Percentiles rank a stretch among this genome's conserved stretches.
phyloP scores from a whole-genome alignment of 352 stramenopile species.

The Pythium pyrilobum region DNA sequence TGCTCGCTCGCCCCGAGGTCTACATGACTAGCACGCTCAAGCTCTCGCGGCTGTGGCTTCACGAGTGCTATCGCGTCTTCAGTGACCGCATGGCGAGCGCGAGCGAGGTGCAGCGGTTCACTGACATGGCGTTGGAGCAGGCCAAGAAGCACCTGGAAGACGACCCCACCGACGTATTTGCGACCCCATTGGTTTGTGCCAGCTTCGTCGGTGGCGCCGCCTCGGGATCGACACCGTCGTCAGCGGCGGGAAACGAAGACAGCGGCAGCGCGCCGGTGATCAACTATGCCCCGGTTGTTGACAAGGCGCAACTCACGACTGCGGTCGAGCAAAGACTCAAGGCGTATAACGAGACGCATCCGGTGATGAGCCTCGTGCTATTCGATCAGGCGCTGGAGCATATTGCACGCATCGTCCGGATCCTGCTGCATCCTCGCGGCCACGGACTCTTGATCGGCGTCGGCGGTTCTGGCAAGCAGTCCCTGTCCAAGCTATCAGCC shows the following conservation, averaged over 20 bases:
- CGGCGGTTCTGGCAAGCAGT: constrained; percentile 87
- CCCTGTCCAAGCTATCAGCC: constrained; percentile 79
- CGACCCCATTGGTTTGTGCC: constrained; percentile 58
- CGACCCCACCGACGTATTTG: constrained; percentile 67
- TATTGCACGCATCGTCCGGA: constrained; percentile 81
- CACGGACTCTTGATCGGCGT: constrained; percentile 86
- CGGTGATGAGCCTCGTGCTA: constrained; percentile 90
- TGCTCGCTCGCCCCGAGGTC: constrained; percentile 50
- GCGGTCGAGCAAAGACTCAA: constrained; percentile 61
- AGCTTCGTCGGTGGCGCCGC: constrained; percentile 37
- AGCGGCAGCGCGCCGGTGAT: background rate
- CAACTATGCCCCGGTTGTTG: constrained; percentile 44
- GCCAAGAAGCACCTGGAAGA: constrained; percentile 87
- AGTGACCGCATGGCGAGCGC: constrained; percentile 82
- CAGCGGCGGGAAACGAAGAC: background rate
- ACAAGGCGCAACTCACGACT: constrained; percentile 45
- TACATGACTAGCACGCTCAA: constrained; percentile 54
- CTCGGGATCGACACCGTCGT: background rate
- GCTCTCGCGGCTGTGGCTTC: constrained; percentile 85
- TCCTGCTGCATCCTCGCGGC: constrained; percentile 67
- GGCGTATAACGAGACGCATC: constrained; percentile 91
- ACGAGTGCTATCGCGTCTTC: constrained; percentile 91
- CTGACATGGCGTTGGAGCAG: constrained; percentile 79
- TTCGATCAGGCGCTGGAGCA: constrained; percentile 91
- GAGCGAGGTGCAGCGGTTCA: constrained; percentile 74